Evolutionary conservation across 352 stramenopile species (phyloP).

Genomic region (Globisporangium echinulatum): DNA sequence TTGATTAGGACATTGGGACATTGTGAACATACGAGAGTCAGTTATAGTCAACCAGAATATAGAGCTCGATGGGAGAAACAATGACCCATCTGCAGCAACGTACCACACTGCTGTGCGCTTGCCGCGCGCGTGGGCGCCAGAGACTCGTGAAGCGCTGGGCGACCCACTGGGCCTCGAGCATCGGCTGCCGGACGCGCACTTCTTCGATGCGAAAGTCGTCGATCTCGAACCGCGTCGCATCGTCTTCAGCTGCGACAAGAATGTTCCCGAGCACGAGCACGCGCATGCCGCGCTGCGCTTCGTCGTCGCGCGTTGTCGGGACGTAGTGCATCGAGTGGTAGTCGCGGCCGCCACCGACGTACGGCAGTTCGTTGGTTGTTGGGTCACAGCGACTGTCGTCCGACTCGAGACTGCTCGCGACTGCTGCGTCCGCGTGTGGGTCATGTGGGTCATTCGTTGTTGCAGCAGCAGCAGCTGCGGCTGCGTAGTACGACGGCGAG

Average conservation of each 20-base stretch:
- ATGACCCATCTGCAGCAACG: constrained; percentile 1
- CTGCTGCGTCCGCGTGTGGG: not conserved
- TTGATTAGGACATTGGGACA: too few species aligned
- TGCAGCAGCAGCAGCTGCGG: constrained; percentile 3
- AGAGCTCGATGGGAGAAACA: not conserved
- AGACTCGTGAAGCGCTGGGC: constrained; percentile 34
- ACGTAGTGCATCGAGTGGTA: constrained; percentile 79
- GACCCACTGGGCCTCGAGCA: constrained; percentile 50
- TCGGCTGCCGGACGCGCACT: constrained; percentile 39
- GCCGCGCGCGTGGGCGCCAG: constrained; percentile 51
- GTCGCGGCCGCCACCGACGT: constrained; percentile 27
- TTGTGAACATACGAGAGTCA: too few species aligned
- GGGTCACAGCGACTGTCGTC: constrained; percentile 1
- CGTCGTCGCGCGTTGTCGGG: constrained; percentile 24
- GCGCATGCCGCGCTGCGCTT: constrained; percentile 27
- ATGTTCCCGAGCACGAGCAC: constrained; percentile 66
- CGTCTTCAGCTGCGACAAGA: constrained; percentile 21
- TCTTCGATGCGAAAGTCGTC: constrained; percentile 55
- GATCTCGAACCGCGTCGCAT: constrained; percentile 31
- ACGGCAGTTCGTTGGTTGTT: constrained; percentile 4
- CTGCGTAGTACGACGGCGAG: constrained; percentile 13
- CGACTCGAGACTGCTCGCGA: constrained; percentile 16
- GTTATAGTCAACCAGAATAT: too few species aligned
- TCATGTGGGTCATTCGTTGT: constrained; percentile 9
- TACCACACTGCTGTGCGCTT: constrained; percentile 60